A percentile compares a stretch with the other conserved stretches of the same genome.
Evolutionary conservation across 805 yeast species (phyloP).

Genomic region (Candida vartiovaarae): DNA sequence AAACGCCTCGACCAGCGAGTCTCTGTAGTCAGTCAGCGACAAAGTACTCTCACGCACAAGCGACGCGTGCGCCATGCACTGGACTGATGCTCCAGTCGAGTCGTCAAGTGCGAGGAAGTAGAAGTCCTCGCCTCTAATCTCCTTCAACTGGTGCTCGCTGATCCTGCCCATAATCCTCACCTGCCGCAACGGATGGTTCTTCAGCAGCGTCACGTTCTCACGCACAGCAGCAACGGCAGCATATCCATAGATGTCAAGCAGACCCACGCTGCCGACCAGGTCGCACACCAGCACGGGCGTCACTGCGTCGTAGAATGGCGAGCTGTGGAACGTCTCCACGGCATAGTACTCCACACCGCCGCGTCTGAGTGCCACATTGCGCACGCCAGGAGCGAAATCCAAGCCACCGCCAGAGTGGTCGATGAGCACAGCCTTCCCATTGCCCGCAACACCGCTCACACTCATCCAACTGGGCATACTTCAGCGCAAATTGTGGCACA

Average conservation of each 20-base stretch:
- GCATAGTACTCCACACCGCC: conserved; percentile 27
- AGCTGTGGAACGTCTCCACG: conserved; percentile 28
- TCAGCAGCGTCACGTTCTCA: conserved; percentile 25
- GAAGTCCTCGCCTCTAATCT: conserved; percentile 6
- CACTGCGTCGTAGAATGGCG: conserved; percentile 23
- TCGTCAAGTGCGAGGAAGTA: conserved; percentile 27
- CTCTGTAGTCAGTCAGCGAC: conserved; percentile 16
- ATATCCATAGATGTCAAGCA: conserved; percentile 23
- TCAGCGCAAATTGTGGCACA: too few species aligned
- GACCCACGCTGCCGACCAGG: conserved; percentile 14
- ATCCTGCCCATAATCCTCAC: conserved; percentile 32
- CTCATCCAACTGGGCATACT: too few species aligned
- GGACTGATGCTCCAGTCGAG: conserved; percentile 22
- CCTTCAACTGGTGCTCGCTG: conserved; percentile 23
- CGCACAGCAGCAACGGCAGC: conserved; percentile 15
- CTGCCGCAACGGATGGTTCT: conserved; percentile 36
- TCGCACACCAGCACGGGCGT: conserved; percentile 29
- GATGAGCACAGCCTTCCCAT: too few species aligned
- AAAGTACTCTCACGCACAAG: conserved; percentile 19
- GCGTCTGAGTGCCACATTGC: conserved; percentile 21
- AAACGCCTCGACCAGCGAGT: conserved; percentile 21
- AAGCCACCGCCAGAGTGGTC: not conserved
- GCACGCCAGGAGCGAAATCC: conserved; percentile 23
- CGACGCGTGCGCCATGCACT: conserved; percentile 22
- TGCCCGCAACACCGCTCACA: too few species aligned